Evolutionary conservation across 192 early-diverging fungal genomes (phyloP), one percentile per base, ranked within the genome.

Genomic region (Umbelopsis vinacea): DNA sequence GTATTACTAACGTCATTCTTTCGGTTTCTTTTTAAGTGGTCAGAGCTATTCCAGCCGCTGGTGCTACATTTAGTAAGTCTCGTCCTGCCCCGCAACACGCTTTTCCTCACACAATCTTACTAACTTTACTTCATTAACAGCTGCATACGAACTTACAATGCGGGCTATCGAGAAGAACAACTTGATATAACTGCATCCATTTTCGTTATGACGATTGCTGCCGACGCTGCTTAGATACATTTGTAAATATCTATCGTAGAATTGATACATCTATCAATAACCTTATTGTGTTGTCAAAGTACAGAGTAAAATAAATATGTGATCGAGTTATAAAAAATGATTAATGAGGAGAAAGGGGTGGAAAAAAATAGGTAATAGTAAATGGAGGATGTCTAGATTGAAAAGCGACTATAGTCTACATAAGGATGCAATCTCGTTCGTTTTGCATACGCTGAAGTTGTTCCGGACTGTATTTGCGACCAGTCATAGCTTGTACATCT

Each of bases 101-200:
- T 50, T 50, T 5, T 6, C 9, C 7, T 50, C 14, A 50, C 48
- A 29, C 48, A 0, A 50, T n/a, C 19, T 50, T 50, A 50, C 17
- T 50, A 50, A 50, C n/a, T n/a, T n/a, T 50, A 50, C 48, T 17
- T 50, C n/a, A n/a, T n/a, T 6, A n/a, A n/a, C 48, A 50, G 85
- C 89, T 26, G 83, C 90, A 0, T 94, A 94, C 66, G 92, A 94
- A 70, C 75, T 92, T 50, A 76, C 76, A 17, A 87, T 89, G 80
- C 57, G 87, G 35, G 68, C 80, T 19, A 63, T 63, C 17, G 57
- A 63, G 33, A 63, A 63, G 57, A 63, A 37, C 57, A 37, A 37
- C 4, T 6, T 63, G 26, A 35, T 63, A 29, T 63, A 63, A 63
- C 15, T 63, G 7, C 15, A 37, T 63, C 0, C 15, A 37, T 17